A percentile compares a stretch with the other conserved stretches of the same genome.
phyloP scores from a whole-genome alignment of 192 early-diverging fungal species.

The Coemansia sp. region DNA sequence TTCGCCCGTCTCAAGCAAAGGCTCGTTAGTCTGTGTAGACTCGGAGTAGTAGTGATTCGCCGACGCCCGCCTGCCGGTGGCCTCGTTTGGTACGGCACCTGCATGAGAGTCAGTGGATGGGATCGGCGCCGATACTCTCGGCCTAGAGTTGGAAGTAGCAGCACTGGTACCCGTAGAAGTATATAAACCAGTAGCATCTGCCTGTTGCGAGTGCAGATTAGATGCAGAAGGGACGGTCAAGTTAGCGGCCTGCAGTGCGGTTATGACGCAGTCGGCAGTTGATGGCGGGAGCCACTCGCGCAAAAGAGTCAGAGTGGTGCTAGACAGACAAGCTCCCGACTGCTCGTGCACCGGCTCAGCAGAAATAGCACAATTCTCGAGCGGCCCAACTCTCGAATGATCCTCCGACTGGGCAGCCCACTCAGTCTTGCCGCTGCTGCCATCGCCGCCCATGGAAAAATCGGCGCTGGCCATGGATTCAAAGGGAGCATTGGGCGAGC shows the following conservation, averaged over 20 bases:
- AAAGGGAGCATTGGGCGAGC: background rate
- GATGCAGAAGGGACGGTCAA: constrained; percentile 3
- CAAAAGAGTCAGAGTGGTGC: constrained; percentile 26
- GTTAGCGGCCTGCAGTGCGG: constrained; percentile 37
- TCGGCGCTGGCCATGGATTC: background rate
- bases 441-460: background rate
- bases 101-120: background rate
- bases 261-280: constrained; percentile 44
- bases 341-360: background rate
- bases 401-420: background rate
- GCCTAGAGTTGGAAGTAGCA: background rate
- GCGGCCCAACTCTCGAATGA: background rate
- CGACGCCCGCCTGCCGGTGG: background rate
- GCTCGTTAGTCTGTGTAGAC: constrained; percentile 13
- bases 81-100: background rate
- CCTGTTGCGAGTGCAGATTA: no score
- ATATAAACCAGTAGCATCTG: background rate
- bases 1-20: constrained; percentile 20
- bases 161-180: background rate
- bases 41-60: background rate
- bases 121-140: background rate
- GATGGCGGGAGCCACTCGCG: constrained; percentile 40
- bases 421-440: background rate
- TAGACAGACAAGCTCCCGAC: background rate
- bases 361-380: background rate